Evolutionary conservation across 352 stramenopile species (phyloP), one percentile per base, ranked within the genome.

Genomic region (Globisporangium echinulatum): DNA sequence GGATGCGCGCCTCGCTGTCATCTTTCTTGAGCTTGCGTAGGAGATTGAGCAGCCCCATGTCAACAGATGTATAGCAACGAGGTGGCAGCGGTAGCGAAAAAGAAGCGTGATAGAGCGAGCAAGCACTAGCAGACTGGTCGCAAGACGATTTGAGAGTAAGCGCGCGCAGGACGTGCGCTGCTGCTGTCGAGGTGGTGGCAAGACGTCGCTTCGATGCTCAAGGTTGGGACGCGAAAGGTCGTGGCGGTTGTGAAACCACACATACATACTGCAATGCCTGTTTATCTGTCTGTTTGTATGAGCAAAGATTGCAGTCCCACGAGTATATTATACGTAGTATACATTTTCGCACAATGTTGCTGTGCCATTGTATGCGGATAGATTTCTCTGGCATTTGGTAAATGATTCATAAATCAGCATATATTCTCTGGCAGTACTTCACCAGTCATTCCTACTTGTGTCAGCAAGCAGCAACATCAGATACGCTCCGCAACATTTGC

Each of bases 1-100:
- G 79, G 66, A 98, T 94, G 52, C 94, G 82, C 43, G 91, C 90
- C 69, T 98, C 95, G 61, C 94, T 91, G 66, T 98, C 92, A 54
- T 90, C 84, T 65, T 94, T 95, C 79, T 98, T 98, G 55, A 98
- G 87, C 80, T 98, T 98, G 40, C 94, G 87, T 46, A 98, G 74
- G 56, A 98, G 82, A 55, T 88, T 96, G 56, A 98, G 70, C 17
- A 98, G 82, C 19, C 92, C 92, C 94, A 97, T 97, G 53, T 47
- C 11, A 17, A 14, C 2, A 2, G 3, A 10, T 46, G 25, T 69
- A 17, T 38, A 43, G 43, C 7, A 33, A 38, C 33, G 42, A 58
- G 17, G 2, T 0, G 36, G 10, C 17, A 17, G 36, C 25, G 25
- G 25, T 1, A 25, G 25, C 25, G 25, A 25, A 25, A 25, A 25